A percentile compares a stretch with the other conserved stretches of the same genome.
These are phyloP conservation scores for Rosellinia necatrix DNA, from an alignment of 2,329 filamentous ascomycete species.

Conservation along the genomic window DNA sequence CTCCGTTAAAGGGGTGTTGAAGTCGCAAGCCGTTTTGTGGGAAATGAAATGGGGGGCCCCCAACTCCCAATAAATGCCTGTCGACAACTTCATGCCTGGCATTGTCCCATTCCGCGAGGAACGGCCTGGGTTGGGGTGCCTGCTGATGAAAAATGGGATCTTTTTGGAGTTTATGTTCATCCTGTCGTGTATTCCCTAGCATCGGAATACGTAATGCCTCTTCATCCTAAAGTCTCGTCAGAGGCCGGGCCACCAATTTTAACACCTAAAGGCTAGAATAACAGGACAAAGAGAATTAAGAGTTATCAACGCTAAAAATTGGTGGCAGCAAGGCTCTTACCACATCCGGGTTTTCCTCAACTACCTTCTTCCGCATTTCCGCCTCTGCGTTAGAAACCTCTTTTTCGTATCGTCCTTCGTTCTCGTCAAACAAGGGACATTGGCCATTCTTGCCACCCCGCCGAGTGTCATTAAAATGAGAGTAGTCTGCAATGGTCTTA, in stretches of 20 bases:
- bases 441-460: conserved; percentile 55
- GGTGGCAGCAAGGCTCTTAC: conserved; percentile 32
- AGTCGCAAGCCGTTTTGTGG: not conserved
- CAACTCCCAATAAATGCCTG: not conserved
- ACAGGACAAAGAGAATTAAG: not conserved
- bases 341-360: conserved; percentile 65
- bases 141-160: not conserved
- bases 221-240: conserved; percentile 42
- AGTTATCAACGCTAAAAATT: not conserved
- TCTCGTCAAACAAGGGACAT: conserved; percentile 71
- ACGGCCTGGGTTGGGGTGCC: not conserved
- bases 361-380: conserved; percentile 58
- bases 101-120: not conserved
- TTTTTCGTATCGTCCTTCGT: conserved; percentile 62
- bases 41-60: not conserved
- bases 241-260: not conserved
- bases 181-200: conserved; percentile 56
- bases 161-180: conserved; percentile 40
- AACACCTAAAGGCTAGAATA: not conserved
- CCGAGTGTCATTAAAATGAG: conserved; percentile 67
- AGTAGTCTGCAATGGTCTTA: conserved; percentile 63
- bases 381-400: conserved; percentile 68
- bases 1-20: not conserved
- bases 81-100: not conserved
- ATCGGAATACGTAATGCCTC: conserved; percentile 63